Conservation (phyloP, 2,329 filamentous ascomycete species). For the Cordyceps fumosorosea region DNA sequence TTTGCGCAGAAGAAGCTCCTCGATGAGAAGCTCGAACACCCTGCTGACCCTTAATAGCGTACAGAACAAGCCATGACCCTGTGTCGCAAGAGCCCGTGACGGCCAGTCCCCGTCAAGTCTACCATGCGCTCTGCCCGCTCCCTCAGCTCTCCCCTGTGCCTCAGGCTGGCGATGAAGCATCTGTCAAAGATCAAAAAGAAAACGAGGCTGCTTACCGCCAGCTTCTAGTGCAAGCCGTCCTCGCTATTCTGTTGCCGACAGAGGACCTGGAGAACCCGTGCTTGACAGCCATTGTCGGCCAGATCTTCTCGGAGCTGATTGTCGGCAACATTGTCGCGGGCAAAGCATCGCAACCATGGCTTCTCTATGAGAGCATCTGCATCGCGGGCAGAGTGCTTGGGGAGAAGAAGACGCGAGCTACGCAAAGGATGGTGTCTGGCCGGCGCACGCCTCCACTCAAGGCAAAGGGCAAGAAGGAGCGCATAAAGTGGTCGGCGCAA, state of each 20-base stretch:
- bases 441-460: not conserved
- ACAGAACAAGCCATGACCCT: constrained; percentile 59
- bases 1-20: constrained; percentile 31
- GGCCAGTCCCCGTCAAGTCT: constrained; percentile 60
- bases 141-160: constrained; percentile 76
- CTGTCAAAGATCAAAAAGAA: constrained; percentile 55
- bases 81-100: constrained; percentile 52
- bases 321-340: constrained; percentile 74
- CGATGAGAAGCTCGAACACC: not conserved
- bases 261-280: constrained; percentile 88
- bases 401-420: constrained; percentile 23
- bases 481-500: constrained; percentile 33
- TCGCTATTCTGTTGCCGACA: constrained; percentile 80
- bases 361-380: constrained; percentile 77
- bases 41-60: constrained; percentile 45
- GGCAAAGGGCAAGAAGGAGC: constrained; percentile 9
- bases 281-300: constrained; percentile 72
- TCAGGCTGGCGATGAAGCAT: constrained; percentile 41
- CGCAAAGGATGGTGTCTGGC: constrained; percentile 14
- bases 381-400: constrained; percentile 51
- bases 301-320: constrained; percentile 86
- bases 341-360: constrained; percentile 79
- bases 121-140: constrained; percentile 77
- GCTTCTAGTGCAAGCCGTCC: constrained; percentile 72
- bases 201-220: constrained; percentile 84